These are phyloP conservation scores for Mucor indicus DNA, from an alignment of 371 early-diverging fungal genomes.

Conservation along the genomic window DNA sequence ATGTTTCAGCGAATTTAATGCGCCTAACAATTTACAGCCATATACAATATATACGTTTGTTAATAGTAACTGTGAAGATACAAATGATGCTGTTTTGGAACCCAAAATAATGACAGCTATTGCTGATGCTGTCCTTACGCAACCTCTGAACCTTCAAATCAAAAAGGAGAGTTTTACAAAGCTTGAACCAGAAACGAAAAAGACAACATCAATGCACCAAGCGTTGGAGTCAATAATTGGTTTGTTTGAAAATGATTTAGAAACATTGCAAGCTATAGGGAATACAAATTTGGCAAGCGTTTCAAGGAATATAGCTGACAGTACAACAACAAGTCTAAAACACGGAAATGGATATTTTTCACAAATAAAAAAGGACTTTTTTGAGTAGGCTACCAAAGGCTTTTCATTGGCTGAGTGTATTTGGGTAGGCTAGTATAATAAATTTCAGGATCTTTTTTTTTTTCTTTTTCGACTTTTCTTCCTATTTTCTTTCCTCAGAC, in stretches of 20 bases:
- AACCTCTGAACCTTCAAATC: slow-evolving; percentile 12
- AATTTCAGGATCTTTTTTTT: too few relatives aligned
- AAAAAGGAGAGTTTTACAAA: slow-evolving; percentile 12
- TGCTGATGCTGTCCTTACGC: slow-evolving; percentile 13
- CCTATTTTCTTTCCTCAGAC: neutral
- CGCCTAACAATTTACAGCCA: slow-evolving; percentile 12
- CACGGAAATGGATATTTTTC: slow-evolving; percentile 5
- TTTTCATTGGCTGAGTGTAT: too few relatives aligned
- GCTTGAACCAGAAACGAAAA: slow-evolving; percentile 13
- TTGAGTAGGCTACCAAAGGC: too few relatives aligned
- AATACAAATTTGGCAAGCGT: slow-evolving; percentile 9
- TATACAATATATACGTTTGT: slow-evolving; percentile 14
- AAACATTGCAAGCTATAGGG: slow-evolving; percentile 9
- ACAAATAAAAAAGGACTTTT: too few relatives aligned
- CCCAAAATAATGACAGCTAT: slow-evolving; percentile 9
- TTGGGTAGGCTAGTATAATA: too few relatives aligned
- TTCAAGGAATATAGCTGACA: slow-evolving; percentile 10
- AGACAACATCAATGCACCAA: slow-evolving; percentile 12
- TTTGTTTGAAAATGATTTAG: slow-evolving; percentile 9
- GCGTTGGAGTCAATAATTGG: slow-evolving; percentile 6
- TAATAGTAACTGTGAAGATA: slow-evolving; percentile 8
- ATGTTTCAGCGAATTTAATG: slow-evolving; percentile 9
- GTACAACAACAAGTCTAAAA: slow-evolving; percentile 10
- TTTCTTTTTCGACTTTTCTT: neutral
- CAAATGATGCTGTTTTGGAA: slow-evolving; percentile 17